Evolutionary conservation across 768 basidiomycete genomes (phyloP).

Genomic region (Tubosaeta sp.): DNA sequence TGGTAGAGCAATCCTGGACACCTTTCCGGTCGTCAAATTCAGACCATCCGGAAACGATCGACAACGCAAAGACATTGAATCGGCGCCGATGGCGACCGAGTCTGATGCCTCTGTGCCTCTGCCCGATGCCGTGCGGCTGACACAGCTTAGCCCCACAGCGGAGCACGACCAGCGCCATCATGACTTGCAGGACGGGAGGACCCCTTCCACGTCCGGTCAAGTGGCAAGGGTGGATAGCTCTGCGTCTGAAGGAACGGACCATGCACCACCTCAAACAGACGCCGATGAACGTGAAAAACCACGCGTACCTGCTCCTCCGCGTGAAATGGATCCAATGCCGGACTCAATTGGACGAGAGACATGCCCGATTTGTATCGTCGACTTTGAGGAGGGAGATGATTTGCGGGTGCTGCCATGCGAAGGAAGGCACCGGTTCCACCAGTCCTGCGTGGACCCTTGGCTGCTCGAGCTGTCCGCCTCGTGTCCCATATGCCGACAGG

Average conservation of each 20-base stretch:
- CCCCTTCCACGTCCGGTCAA: background rate
- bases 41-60: slow-evolving; percentile 31
- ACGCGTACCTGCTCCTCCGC: background rate
- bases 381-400: slow-evolving; percentile 93
- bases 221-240: slow-evolving; percentile 1
- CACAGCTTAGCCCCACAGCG: background rate
- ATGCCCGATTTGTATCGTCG: slow-evolving; percentile 93
- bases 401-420: slow-evolving; percentile 88
- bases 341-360: slow-evolving; percentile 75
- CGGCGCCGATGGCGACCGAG: background rate
- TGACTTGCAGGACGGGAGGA: background rate
- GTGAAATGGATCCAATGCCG: slow-evolving; percentile 42
- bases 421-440: slow-evolving; percentile 87
- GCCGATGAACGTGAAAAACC: background rate
- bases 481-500: slow-evolving; percentile 91
- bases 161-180: background rate
- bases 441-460: slow-evolving; percentile 90
- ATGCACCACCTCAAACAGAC: background rate
- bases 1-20: slow-evolving; percentile 90
- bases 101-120: background rate
- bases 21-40: slow-evolving; percentile 93
- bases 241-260: slow-evolving; percentile 5
- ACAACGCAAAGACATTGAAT: slow-evolving; percentile 33
- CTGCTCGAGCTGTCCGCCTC: slow-evolving; percentile 83
- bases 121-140: slow-evolving; percentile 10